Evolutionary conservation across 495 filamentous ascomycete species (phyloP).

Genomic region (Penicillium silybi): DNA sequence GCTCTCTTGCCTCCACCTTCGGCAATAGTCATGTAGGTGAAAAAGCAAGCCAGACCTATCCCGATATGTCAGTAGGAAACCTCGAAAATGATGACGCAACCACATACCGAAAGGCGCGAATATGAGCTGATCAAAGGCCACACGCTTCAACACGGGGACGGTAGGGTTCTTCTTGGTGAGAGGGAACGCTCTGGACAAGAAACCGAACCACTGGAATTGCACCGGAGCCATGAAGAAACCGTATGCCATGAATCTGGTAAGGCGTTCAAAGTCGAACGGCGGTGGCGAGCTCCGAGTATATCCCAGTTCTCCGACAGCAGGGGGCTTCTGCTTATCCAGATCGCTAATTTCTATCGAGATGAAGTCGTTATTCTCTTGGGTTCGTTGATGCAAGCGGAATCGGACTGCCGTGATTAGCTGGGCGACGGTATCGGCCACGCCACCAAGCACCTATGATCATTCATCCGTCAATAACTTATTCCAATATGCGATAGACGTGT

Average conservation of each 20-base stretch:
- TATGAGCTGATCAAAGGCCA: constrained; percentile 89
- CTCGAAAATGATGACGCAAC: not conserved
- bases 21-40: constrained; percentile 93
- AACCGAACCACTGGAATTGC: constrained; percentile 95
- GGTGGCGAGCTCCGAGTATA: constrained; percentile 63
- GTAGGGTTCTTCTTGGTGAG: constrained; percentile 72
- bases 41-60: constrained; percentile 80
- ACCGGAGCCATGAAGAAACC: constrained; percentile 93
- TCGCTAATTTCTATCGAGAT: constrained; percentile 88
- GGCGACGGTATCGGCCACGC: constrained; percentile 91
- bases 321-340: constrained; percentile 77
- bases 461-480: constrained; percentile 11
- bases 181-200: constrained; percentile 79
- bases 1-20: constrained; percentile 86
- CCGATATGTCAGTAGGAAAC: constrained; percentile 11
- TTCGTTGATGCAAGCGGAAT: constrained; percentile 55
- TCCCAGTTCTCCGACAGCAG: constrained; percentile 62
- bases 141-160: constrained; percentile 78
- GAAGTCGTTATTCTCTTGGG: constrained; percentile 59
- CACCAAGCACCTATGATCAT: constrained; percentile 64
- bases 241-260: constrained; percentile 93
- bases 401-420: constrained; percentile 86
- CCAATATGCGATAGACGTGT: not conserved
- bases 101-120: constrained; percentile 82
- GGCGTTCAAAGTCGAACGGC: constrained; percentile 90